Percentiles rank a stretch among this genome's conserved stretches.
Evolutionary conservation across 345 rosid genomes (phyloP).

Genomic region (Tarenaya hassleriana): DNA sequence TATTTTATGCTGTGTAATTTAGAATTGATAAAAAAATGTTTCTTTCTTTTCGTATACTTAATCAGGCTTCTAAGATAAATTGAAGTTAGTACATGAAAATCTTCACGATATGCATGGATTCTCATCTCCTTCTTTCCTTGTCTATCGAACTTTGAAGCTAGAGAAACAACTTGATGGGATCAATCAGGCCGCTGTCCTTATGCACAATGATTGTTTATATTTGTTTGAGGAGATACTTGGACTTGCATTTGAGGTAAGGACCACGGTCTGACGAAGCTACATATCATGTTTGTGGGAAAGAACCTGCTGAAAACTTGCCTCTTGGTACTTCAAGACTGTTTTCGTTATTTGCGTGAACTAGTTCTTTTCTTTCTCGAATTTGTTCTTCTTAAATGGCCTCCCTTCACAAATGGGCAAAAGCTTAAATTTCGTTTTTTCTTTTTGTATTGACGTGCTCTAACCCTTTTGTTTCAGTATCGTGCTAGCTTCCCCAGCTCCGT

Average conservation of each 20-base stretch:
- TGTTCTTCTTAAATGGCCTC: slow-evolving; percentile 4
- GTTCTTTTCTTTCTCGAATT: background rate
- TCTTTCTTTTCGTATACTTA: no score
- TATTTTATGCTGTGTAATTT: no score
- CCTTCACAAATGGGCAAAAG: background rate
- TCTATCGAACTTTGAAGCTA: slow-evolving; percentile 64
- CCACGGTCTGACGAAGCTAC: background rate
- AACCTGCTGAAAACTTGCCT: background rate
- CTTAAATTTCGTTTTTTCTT: background rate
- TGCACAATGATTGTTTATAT: slow-evolving; percentile 91
- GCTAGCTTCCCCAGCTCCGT: slow-evolving; percentile 65
- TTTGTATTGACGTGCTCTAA: slow-evolving; percentile 11
- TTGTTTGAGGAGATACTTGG: slow-evolving; percentile 85
- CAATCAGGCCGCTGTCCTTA: slow-evolving; percentile 81
- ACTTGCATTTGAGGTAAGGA: slow-evolving; percentile 83
- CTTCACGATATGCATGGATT: background rate
- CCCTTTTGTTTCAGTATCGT: slow-evolving; percentile 56
- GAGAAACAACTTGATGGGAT: slow-evolving; percentile 86
- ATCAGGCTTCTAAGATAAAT: no score
- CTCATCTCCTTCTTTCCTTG: slow-evolving; percentile 20
- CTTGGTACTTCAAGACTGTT: background rate
- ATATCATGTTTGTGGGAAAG: slow-evolving; percentile 8
- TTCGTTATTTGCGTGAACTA: background rate
- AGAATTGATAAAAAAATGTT: no score
- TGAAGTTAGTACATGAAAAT: slow-evolving; percentile 1